A percentile compares a stretch with the other conserved stretches of the same genome.
Evolutionary conservation across 805 yeast species (phyloP).

Genomic region (Starmerella cellae): DNA sequence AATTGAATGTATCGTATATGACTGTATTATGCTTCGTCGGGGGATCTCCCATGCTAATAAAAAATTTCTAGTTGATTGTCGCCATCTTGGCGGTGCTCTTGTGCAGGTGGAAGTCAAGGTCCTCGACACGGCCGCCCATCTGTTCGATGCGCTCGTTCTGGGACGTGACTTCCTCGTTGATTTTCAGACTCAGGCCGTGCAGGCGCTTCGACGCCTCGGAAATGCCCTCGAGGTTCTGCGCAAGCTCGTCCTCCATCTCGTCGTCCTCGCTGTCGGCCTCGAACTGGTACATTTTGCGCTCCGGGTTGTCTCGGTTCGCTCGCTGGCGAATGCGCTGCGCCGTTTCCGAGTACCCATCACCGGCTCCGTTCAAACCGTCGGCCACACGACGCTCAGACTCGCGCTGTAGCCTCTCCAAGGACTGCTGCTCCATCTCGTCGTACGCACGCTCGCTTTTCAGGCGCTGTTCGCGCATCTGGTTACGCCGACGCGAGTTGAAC

Average conservation of each 20-base stretch:
- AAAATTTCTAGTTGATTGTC: constrained; percentile 20
- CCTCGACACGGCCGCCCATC: constrained; percentile 74
- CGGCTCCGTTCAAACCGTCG: constrained; percentile 30
- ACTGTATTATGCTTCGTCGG: too few species aligned
- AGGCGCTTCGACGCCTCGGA: constrained; percentile 54
- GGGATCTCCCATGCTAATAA: too few species aligned
- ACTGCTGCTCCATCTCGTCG: constrained; percentile 50
- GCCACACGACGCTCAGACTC: constrained; percentile 58
- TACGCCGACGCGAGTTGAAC: constrained; percentile 66
- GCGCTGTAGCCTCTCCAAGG: constrained; percentile 44
- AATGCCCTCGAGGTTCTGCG: constrained; percentile 69
- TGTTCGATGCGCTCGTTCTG: constrained; percentile 64
- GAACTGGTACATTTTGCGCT: constrained; percentile 25
- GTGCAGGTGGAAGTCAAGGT: constrained; percentile 70
- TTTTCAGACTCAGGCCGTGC: constrained; percentile 55
- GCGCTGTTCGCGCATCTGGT: constrained; percentile 58
- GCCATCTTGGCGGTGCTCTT: constrained; percentile 58
- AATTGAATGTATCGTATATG: too few species aligned
- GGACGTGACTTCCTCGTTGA: constrained; percentile 62
- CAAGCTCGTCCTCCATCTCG: constrained; percentile 78
- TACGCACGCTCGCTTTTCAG: constrained; percentile 48
- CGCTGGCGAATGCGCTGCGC: constrained; percentile 40
- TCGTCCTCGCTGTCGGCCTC: constrained; percentile 90
- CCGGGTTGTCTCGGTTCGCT: constrained; percentile 31
- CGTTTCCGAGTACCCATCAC: constrained; percentile 20